Conservation (phyloP, 106 monocot genomes). For the Dioscorea dumetorum region DNA sequence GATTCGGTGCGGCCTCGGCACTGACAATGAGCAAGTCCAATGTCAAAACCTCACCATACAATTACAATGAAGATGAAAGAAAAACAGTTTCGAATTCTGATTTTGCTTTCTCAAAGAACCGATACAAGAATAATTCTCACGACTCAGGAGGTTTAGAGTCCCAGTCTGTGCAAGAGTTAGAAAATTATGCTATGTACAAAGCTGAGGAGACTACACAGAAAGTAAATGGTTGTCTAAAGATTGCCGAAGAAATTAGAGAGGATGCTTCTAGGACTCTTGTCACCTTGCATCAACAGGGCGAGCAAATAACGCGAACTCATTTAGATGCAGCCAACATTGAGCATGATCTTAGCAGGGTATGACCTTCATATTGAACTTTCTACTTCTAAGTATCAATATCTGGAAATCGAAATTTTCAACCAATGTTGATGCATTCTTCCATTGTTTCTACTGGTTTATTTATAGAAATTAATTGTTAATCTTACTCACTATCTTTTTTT, state of each 20-base stretch:
- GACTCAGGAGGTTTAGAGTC: constrained; percentile 58
- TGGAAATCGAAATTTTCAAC: too few relatives aligned
- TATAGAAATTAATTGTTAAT: too few relatives aligned
- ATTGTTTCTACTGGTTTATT: too few relatives aligned
- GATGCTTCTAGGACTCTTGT: constrained; percentile 72
- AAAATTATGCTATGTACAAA: constrained; percentile 69
- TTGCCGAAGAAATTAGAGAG: constrained; percentile 84
- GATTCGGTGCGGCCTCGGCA: constrained; percentile 35
- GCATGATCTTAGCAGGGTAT: constrained; percentile 79
- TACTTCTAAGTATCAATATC: too few relatives aligned
- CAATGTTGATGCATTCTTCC: too few relatives aligned
- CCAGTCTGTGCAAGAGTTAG: constrained; percentile 74
- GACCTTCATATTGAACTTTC: background rate
- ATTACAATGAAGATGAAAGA: constrained; percentile 23
- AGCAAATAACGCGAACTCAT: constrained; percentile 81
- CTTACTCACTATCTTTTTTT: too few relatives aligned
- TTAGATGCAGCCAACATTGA: constrained; percentile 55
- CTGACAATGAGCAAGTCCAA: constrained; percentile 16
- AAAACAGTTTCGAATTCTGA: constrained; percentile 13
- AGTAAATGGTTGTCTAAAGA: constrained; percentile 56
- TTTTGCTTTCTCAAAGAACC: constrained; percentile 14
- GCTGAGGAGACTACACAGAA: constrained; percentile 75
- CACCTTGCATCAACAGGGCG: constrained; percentile 76
- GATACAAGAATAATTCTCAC: constrained; percentile 46
- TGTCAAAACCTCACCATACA: constrained; percentile 2